Percentiles rank a stretch among this genome's conserved stretches.
Evolutionary conservation across 2,329 filamentous ascomycete species (phyloP).

Genomic region (Curvularia verruculosa): DNA sequence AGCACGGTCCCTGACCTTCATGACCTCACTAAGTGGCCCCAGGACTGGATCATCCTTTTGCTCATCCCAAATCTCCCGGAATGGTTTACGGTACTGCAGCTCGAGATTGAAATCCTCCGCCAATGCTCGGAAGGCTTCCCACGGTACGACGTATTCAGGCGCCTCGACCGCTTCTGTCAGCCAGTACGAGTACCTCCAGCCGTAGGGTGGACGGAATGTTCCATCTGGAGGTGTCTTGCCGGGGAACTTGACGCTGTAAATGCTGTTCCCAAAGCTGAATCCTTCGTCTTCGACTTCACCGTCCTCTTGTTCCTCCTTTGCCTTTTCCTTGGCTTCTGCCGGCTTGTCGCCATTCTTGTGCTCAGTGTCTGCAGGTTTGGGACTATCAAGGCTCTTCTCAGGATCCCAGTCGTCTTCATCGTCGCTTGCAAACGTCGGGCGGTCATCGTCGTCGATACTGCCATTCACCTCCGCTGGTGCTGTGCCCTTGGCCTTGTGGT

Average conservation of each 20-base stretch:
- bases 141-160: constrained; percentile 96
- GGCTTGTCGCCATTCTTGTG: constrained; percentile 34
- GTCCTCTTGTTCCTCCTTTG: constrained; percentile 53
- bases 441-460: constrained; percentile 37
- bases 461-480: constrained; percentile 47
- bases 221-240: constrained; percentile 83
- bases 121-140: constrained; percentile 94
- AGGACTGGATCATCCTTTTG: constrained; percentile 85
- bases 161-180: constrained; percentile 95
- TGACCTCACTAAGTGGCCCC: constrained; percentile 88
- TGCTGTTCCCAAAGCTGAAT: constrained; percentile 89
- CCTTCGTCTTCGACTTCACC: constrained; percentile 55
- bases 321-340: constrained; percentile 32
- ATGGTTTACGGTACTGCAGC: constrained; percentile 89
- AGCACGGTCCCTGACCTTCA: constrained; percentile 82
- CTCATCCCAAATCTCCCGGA: constrained; percentile 87
- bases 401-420: constrained; percentile 54
- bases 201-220: constrained; percentile 90
- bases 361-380: constrained; percentile 47
- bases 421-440: constrained; percentile 46
- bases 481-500: constrained; percentile 64
- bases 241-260: constrained; percentile 90
- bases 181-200: constrained; percentile 98
- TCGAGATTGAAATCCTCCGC: constrained; percentile 98
- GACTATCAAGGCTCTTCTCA: constrained; percentile 51